Evolutionary conservation across 2,329 filamentous ascomycete genomes (phyloP).

Genomic region (Pseudogymnoascus sp.): DNA sequence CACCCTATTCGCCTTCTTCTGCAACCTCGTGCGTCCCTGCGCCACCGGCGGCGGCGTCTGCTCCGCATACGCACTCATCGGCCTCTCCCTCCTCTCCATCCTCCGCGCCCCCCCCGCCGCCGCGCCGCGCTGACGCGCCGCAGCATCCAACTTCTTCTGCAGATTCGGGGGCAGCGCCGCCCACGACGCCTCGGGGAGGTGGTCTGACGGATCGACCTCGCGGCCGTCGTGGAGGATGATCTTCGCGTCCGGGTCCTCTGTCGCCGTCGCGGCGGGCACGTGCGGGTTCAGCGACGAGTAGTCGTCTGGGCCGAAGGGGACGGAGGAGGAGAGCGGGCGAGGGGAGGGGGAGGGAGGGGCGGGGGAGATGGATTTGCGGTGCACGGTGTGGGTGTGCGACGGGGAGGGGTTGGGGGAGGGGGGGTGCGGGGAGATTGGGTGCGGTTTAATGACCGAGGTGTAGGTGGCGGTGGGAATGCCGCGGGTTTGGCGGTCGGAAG

Average conservation of each 20-base stretch:
- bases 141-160: conserved; percentile 35
- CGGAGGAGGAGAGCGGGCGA: conserved; percentile 24
- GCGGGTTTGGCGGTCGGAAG: neutral
- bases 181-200: conserved; percentile 52
- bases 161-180: conserved; percentile 19
- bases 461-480: neutral
- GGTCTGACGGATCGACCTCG: conserved; percentile 72
- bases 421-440: neutral
- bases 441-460: neutral
- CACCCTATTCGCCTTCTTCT: conserved; percentile 44
- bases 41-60: conserved; percentile 49
- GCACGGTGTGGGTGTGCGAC: conserved; percentile 32
- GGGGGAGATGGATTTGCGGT: conserved; percentile 64
- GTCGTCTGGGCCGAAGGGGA: conserved; percentile 68
- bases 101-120: conserved; percentile 41
- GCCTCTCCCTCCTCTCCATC: conserved; percentile 41
- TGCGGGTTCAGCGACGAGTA: conserved; percentile 64
- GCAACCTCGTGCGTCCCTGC: conserved; percentile 46
- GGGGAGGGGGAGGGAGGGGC: conserved; percentile 29
- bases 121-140: conserved; percentile 38
- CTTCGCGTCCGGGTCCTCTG: conserved; percentile 49
- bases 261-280: conserved; percentile 27
- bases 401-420: conserved; percentile 14
- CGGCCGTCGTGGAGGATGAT: conserved; percentile 69
- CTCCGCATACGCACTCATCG: conserved; percentile 41